A percentile compares a stretch with the other conserved stretches of the same genome.
Evolutionary conservation across 2,329 filamentous ascomycete species (phyloP).

Genomic region (Diaporthe sp.): DNA sequence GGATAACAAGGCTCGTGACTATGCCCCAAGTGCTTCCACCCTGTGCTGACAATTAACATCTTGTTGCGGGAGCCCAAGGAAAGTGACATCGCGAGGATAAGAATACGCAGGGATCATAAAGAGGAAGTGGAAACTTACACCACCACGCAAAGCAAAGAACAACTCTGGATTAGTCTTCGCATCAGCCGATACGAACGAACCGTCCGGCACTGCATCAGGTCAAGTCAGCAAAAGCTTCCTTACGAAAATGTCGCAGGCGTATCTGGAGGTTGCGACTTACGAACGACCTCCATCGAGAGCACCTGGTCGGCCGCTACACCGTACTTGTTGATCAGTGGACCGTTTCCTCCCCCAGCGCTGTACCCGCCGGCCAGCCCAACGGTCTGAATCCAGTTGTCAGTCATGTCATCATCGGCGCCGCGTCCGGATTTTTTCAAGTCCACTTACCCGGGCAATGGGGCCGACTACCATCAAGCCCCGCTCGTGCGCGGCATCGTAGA

Average conservation of each 20-base stretch:
- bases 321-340: slow-evolving; percentile 63
- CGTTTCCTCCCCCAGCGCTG: slow-evolving; percentile 66
- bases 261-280: neutral
- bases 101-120: neutral
- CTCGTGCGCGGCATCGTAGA: slow-evolving; percentile 64
- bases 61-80: neutral
- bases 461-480: slow-evolving; percentile 64
- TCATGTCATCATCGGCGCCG: neutral
- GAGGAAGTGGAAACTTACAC: slow-evolving; percentile 36
- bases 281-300: slow-evolving; percentile 62
- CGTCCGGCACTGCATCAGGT: slow-evolving; percentile 52
- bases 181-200: slow-evolving; percentile 58
- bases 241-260: rapidly evolving
- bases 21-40: slow-evolving; percentile 57
- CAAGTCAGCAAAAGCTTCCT: neutral
- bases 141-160: slow-evolving; percentile 65
- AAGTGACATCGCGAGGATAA: neutral
- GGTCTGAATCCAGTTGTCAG: slow-evolving; percentile 46
- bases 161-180: slow-evolving; percentile 58
- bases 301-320: slow-evolving; percentile 65
- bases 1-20: slow-evolving; percentile 49
- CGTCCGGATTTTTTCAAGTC: neutral
- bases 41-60: neutral
- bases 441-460: slow-evolving; percentile 57
- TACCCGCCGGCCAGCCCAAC: slow-evolving; percentile 66